A percentile compares a stretch with the other conserved stretches of the same genome.
Evolutionary conservation across 805 yeast species (phyloP).

Genomic region (Saccharomycopsis synnaedendra): DNA sequence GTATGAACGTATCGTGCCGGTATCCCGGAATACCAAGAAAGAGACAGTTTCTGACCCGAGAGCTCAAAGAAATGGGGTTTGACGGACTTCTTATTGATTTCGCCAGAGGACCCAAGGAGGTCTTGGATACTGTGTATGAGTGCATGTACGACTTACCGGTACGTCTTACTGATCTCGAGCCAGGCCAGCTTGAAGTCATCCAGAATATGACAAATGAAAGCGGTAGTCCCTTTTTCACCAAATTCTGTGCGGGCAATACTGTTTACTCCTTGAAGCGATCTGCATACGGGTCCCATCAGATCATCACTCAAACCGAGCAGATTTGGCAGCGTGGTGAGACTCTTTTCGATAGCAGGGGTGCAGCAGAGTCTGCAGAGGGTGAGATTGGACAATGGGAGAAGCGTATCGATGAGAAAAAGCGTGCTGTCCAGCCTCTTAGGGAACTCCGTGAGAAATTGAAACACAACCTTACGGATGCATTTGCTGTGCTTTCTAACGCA

Average conservation of each 20-base stretch:
- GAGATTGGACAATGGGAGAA: conserved; percentile 1
- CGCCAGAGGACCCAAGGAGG: conserved; percentile 60
- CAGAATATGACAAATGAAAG: conserved; percentile 25
- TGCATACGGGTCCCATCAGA: conserved; percentile 49
- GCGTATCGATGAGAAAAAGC: conserved; percentile 13
- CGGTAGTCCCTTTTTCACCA: conserved; percentile 38
- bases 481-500: no score
- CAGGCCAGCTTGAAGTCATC: conserved; percentile 26
- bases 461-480: no score
- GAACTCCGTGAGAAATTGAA: no score
- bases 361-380: conserved; percentile 14
- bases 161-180: conserved; percentile 32
- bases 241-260: conserved; percentile 44
- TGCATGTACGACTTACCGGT: conserved; percentile 51
- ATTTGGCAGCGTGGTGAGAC: conserved; percentile 14
- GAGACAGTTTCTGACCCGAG: conserved; percentile 20
- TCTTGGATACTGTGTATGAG: conserved; percentile 52
- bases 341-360: conserved; percentile 18
- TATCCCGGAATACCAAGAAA: conserved; percentile 22
- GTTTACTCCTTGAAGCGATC: conserved; percentile 45
- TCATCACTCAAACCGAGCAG: conserved; percentile 21
- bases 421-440: conserved; percentile 4
- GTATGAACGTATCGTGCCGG: conserved; percentile 46
- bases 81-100: conserved; percentile 71
- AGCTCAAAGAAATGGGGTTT: conserved; percentile 47